Evolutionary conservation across 306 rosid genomes (phyloP).

Genomic region (Calophaca sinica): DNA sequence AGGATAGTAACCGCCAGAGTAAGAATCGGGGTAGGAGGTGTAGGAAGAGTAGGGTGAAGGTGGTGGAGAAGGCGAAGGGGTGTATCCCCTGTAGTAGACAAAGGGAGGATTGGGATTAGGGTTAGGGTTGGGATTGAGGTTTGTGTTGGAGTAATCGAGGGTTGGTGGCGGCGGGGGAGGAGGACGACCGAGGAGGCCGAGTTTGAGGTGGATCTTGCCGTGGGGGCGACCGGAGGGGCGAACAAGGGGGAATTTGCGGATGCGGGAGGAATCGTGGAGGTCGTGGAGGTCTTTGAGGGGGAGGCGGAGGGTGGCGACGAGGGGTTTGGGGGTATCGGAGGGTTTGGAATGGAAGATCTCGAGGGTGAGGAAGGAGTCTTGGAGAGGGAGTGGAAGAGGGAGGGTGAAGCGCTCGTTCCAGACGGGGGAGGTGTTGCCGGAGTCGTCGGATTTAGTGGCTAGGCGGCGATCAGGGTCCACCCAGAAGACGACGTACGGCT

Average conservation of each 20-base stretch:
- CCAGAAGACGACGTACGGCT: slow-evolving; percentile 90
- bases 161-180: slow-evolving; percentile 18
- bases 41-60: slow-evolving; percentile 61
- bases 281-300: slow-evolving; percentile 61
- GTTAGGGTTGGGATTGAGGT: slow-evolving; percentile 49
- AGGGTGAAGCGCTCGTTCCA: slow-evolving; percentile 93
- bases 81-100: slow-evolving; percentile 56
- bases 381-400: slow-evolving; percentile 60
- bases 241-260: slow-evolving; percentile 59
- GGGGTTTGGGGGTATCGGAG: slow-evolving; percentile 86
- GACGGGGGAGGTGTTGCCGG: slow-evolving; percentile 72
- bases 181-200: slow-evolving; percentile 69
- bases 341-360: slow-evolving; percentile 91
- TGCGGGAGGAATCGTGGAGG: slow-evolving; percentile 51
- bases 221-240: slow-evolving; percentile 91
- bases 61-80: slow-evolving; percentile 55
- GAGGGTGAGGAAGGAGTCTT: slow-evolving; percentile 71
- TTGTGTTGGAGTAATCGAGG: slow-evolving; percentile 57
- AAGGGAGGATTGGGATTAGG: slow-evolving; percentile 48
- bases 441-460: slow-evolving; percentile 87
- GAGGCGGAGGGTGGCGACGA: slow-evolving; percentile 76
- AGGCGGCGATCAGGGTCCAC: slow-evolving; percentile 80
- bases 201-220: slow-evolving; percentile 81
- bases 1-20: slow-evolving; percentile 58
- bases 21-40: slow-evolving; percentile 59